Base-by-base conservation (phyloP, 257 asterid genomes). In the Catharanthus roseus region DNA sequence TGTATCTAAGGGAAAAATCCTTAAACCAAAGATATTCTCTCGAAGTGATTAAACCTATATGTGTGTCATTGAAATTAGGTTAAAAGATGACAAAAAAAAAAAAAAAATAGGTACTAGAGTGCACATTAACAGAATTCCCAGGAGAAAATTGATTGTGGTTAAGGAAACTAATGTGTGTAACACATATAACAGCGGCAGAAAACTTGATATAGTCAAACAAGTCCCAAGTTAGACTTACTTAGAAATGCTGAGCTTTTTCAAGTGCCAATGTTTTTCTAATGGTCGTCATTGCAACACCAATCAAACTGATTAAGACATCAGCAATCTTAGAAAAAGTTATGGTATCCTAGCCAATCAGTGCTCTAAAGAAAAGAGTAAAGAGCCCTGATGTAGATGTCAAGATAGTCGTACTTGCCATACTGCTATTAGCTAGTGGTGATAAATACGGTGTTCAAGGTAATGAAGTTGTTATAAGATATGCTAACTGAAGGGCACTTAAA, bases 361-460 rank as follows among this genome's bases (percentile, higher is more conserved):
- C 89, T 77, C 91, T 95, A 65, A 88, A 86, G 71, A 90, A 38
- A 68, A 90, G 97, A 0, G 97, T 90, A 84, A 90, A 88, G 74
- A 90, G 88, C 73, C 89, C 93, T 5, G 97, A 85, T 24, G 95
- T 90, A 10, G 97, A 90, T 62, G 96, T 86, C 82, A 90, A 79
- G 76, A 90, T 83, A 1, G 97, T 88, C 21, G 96, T 86, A 79
- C 90, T 90, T 16, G 97, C 91, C 60, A 90, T 96, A 76, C 97
- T 90, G 18, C 96, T 90, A 64, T 88, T 85, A 0, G 93, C 97
- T 77, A 90, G 78, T 45, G 97, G n/a, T n/a, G n/a, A n/a, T n/a
- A n/a, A n/a, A n/a, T n/a, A n/a, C n/a, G n/a, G n/a, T n/a, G n/a
- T n/a, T n/a, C 96, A 42, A 91, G 86, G 77, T 85, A n/a, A n/a